Conservation (phyloP, 495 filamentous ascomycete genomes). For the Tetracladium marchalianum region DNA sequence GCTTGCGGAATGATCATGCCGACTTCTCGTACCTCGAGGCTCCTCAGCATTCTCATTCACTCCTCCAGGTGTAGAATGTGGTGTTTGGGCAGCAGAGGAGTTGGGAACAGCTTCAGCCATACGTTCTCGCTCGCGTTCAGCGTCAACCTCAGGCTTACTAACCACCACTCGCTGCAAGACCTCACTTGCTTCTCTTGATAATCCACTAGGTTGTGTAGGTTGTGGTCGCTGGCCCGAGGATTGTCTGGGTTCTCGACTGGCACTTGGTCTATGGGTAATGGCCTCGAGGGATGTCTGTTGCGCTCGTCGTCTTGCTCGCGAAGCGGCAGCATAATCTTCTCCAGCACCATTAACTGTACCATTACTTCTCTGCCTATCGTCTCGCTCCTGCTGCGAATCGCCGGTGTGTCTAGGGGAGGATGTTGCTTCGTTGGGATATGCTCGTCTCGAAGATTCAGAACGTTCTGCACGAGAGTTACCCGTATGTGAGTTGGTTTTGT, state of each 20-base stretch:
- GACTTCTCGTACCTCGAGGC: constrained; percentile 52
- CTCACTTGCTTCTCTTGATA: constrained; percentile 45
- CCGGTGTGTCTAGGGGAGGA: constrained; percentile 32
- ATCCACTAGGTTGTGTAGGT: constrained; percentile 26
- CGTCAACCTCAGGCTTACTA: constrained; percentile 69
- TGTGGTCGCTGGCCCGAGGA: constrained; percentile 31
- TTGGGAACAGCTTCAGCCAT: constrained; percentile 51
- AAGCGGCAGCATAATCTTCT: constrained; percentile 27
- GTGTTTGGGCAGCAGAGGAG: constrained; percentile 34
- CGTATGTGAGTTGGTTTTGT: constrained; percentile 25
- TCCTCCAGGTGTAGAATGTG: constrained; percentile 40
- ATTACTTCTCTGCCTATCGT: constrained; percentile 24
- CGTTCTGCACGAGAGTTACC: constrained; percentile 14
- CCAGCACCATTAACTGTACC: constrained; percentile 21
- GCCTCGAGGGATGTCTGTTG: constrained; percentile 31
- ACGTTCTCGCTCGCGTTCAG: constrained; percentile 67
- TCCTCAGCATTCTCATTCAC: constrained; percentile 35
- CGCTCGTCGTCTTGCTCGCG: constrained; percentile 38
- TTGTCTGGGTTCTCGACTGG: constrained; percentile 37
- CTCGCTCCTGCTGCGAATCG: constrained; percentile 25
- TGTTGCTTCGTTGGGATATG: constrained; percentile 22
- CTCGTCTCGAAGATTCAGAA: constrained; percentile 6
- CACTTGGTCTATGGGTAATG: constrained; percentile 33
- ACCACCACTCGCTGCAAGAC: constrained; percentile 71
- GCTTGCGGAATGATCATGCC: constrained; percentile 61